A percentile compares a stretch with the other conserved stretches of the same genome.
These are phyloP conservation scores for Schwanniomyces etchellsii DNA, from an alignment of 1,139 yeast genomes.

Conservation along the genomic window DNA sequence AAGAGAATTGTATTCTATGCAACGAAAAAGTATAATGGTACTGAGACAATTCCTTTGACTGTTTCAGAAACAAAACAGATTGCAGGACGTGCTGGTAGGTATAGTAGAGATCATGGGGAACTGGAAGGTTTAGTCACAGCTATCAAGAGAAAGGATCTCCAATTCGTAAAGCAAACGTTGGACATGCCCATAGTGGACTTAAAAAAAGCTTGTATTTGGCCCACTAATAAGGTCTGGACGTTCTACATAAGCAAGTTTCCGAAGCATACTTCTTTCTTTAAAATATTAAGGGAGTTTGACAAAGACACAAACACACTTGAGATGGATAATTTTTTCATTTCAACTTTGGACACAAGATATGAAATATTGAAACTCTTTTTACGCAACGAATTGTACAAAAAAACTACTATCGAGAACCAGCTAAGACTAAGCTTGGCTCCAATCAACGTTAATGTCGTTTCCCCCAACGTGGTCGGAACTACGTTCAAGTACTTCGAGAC, in stretches of 20 bases:
- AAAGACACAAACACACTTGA: constrained; percentile 21
- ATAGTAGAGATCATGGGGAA: constrained; percentile 28
- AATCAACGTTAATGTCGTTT: constrained; percentile 24
- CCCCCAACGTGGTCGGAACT: constrained; percentile 21
- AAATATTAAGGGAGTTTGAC: constrained; percentile 45
- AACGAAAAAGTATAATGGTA: constrained; percentile 68
- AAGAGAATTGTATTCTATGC: constrained; percentile 73
- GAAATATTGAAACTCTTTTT: constrained; percentile 43
- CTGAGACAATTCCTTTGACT: constrained; percentile 38
- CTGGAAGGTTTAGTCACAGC: constrained; percentile 63
- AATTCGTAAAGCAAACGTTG: constrained; percentile 39
- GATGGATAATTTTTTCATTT: constrained; percentile 28
- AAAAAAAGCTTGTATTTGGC: constrained; percentile 61
- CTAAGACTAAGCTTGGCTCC: constrained; percentile 59
- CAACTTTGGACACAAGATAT: constrained; percentile 40
- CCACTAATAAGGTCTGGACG: constrained; percentile 59
- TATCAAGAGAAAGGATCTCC: constrained; percentile 36
- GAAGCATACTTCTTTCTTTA: constrained; percentile 35
- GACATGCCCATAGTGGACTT: constrained; percentile 41
- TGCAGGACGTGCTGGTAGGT: constrained; percentile 96
- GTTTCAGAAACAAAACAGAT: constrained; percentile 79
- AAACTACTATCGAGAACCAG: constrained; percentile 45
- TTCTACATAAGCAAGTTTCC: constrained; percentile 53
- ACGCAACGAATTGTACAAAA: constrained; percentile 19
- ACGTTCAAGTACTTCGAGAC: constrained; percentile 29